Evolutionary conservation across 208 protist species (phyloP).

Genomic region (Leishmania guyanensis): DNA sequence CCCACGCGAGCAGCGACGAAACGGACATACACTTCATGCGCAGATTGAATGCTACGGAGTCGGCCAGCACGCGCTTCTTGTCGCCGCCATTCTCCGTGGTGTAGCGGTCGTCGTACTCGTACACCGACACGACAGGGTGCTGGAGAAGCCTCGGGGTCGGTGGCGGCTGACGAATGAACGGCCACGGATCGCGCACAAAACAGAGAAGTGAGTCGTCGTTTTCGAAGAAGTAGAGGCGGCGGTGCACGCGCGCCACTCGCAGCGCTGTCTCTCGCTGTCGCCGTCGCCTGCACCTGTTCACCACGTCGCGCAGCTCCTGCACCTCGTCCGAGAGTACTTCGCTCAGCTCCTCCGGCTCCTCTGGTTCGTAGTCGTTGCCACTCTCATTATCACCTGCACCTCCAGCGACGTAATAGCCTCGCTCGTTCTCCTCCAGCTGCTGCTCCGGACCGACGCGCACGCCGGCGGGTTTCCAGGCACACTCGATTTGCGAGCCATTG

Average conservation of each 20-base stretch:
- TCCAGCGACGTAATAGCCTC: slow-evolving; percentile 1
- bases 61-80: slow-evolving; percentile 64
- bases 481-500: slow-evolving; percentile 44
- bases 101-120: slow-evolving; percentile 36
- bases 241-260: slow-evolving; percentile 56
- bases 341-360: slow-evolving; percentile 65
- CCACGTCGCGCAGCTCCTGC: slow-evolving; percentile 61
- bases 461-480: slow-evolving; percentile 56
- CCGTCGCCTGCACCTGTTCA: slow-evolving; percentile 35
- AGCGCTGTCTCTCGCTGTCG: slow-evolving; percentile 34
- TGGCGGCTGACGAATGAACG: slow-evolving; percentile 71
- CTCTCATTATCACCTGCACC: slow-evolving; percentile 7
- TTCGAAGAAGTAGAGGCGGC: slow-evolving; percentile 80
- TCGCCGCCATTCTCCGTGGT: slow-evolving; percentile 15
- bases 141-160: slow-evolving; percentile 43
- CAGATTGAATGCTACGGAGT: slow-evolving; percentile 78
- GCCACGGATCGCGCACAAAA: slow-evolving; percentile 75
- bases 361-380: slow-evolving; percentile 35
- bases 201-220: slow-evolving; percentile 53
- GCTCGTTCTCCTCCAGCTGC: not conserved
- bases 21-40: slow-evolving; percentile 55
- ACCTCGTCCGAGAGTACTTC: slow-evolving; percentile 76
- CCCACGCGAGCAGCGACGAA: slow-evolving; percentile 86
- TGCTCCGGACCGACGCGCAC: slow-evolving; percentile 10
- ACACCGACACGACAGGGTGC: slow-evolving; percentile 46